phyloP scores from a whole-genome alignment of 1,139 yeast species.

The Geotrichum bryndzae region DNA sequence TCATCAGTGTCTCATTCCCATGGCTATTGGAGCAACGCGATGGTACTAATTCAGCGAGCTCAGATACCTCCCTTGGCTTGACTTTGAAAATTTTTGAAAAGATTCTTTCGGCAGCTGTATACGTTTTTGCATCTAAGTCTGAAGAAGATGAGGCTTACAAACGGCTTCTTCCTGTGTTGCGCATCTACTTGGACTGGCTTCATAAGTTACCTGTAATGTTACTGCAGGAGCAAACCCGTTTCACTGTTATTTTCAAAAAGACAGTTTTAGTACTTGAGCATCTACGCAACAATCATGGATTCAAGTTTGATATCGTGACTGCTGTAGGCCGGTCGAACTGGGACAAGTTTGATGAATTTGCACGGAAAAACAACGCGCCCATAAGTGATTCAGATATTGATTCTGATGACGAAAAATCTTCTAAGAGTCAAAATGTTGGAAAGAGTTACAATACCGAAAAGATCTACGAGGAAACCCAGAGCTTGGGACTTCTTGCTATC shows the following conservation, averaged over 20 bases:
- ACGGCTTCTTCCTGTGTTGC: slow-evolving; percentile 7
- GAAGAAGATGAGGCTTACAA: background rate
- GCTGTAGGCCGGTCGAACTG: slow-evolving; percentile 18
- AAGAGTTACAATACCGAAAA: background rate
- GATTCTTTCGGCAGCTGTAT: slow-evolving; percentile 7
- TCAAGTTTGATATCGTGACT: slow-evolving; percentile 16
- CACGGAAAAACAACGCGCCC: background rate
- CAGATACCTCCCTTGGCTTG: background rate
- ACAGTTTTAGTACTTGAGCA: slow-evolving; percentile 8
- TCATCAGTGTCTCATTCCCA: slow-evolving; percentile 12
- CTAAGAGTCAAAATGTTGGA: background rate
- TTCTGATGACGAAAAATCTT: slow-evolving; percentile 4
- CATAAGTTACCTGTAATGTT: slow-evolving; percentile 10
- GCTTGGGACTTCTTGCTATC: slow-evolving; percentile 15
- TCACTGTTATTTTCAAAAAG: background rate
- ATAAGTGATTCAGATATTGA: background rate
- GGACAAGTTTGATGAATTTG: slow-evolving; percentile 13
- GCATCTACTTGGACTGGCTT: slow-evolving; percentile 17
- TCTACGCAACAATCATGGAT: slow-evolving; percentile 11
- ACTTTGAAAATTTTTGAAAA: slow-evolving; percentile 12
- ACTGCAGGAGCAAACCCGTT: background rate
- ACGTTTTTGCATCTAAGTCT: background rate
- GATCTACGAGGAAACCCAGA: slow-evolving; percentile 15
- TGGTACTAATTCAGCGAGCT: slow-evolving; percentile 4
- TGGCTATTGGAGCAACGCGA: slow-evolving; percentile 13